Evolutionary conservation across 768 basidiomycete genomes (phyloP), one percentile per base, ranked within the genome.

Genomic region (Auricularia auricula-judae): DNA sequence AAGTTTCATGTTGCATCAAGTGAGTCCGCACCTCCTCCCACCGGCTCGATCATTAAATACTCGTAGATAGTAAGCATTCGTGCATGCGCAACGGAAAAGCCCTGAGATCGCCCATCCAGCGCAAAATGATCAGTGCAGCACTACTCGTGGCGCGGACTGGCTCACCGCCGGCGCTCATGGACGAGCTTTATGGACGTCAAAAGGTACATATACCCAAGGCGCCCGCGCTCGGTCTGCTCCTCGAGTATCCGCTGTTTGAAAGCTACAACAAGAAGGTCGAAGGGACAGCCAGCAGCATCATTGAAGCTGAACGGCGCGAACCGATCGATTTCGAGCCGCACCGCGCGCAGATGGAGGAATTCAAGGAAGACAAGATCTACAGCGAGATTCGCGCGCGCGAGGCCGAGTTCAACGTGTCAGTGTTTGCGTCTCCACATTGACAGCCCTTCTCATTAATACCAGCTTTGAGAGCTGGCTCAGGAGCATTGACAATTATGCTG

Each of bases 1-100:
- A 74, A 94, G 92, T 70, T 99, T 99, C 74, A 98, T 99, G 97
- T 76, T 99, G 63, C 96, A 99, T 74, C 97, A 99, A 80, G 94
- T 94, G 70, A 63, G 81, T 76, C n/a, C 21, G 56, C 61, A 36
- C 56, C 67, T 66, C 12, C 39, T 42, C 1, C 39, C 33, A 18
- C 36, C 23, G 0, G 36, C 63, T 47, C 11, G 23, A 18, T 3
- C 5, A 33, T 51, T 29, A 43, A 42, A 4, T 65, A 63, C 66
- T 68, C 65, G 69, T 72, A 64, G 64, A 58, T 65, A 62, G 54
- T 65, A 62, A 11, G 36, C 60, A 42, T 29, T 59, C 42, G 58
- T 16, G 61, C 47, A 64, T 62, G 63, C 63, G 43, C 18, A 59
- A 56, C 23, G 56, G 5, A 16, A 18, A 51, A 14, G 47, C 16